Percentiles rank a stretch among this genome's conserved stretches.
These are phyloP conservation scores for Fonsecaea pedrosoi DNA, from an alignment of 2,329 filamentous ascomycete genomes.

Conservation along the genomic window DNA sequence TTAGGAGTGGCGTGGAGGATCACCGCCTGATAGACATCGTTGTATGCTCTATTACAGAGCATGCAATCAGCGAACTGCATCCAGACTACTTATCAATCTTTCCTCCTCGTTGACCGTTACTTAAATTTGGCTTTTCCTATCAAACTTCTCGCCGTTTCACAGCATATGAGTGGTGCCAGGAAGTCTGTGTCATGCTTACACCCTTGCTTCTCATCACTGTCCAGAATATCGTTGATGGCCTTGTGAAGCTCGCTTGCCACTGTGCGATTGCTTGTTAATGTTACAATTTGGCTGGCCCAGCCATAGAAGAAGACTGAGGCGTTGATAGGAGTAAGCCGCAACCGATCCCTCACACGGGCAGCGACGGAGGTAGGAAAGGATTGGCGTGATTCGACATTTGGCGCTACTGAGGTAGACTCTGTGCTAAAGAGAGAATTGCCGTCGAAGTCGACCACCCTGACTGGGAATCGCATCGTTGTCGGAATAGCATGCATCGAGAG, in stretches of 20 bases:
- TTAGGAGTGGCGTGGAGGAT: not conserved
- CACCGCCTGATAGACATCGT: not conserved
- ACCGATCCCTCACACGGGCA: constrained; percentile 10
- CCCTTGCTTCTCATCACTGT: constrained; percentile 45
- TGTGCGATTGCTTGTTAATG: constrained; percentile 73
- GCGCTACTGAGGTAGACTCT: not conserved
- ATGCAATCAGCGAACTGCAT: no score
- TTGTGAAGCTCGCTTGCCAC: constrained; percentile 70
- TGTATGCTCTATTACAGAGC: not conserved
- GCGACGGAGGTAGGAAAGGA: constrained; percentile 23
- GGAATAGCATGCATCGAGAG: constrained; percentile 56
- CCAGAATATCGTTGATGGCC: constrained; percentile 34
- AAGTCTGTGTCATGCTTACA: constrained; percentile 57
- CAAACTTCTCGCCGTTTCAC: constrained; percentile 68
- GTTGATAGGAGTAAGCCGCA: constrained; percentile 67
- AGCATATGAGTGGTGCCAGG: constrained; percentile 67
- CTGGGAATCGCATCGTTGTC: constrained; percentile 64
- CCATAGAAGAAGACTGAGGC: constrained; percentile 74
- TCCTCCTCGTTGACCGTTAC: constrained; percentile 41
- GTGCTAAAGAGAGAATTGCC: constrained; percentile 39
- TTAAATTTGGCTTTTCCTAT: constrained; percentile 67
- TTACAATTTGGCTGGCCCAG: constrained; percentile 69
- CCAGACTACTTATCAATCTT: not conserved
- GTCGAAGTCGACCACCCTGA: constrained; percentile 61
- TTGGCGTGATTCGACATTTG: not conserved